Evolutionary conservation across 1,284 basidiomycete genomes (phyloP), one percentile per base, ranked within the genome.

Genomic region (Moesziomyces parantarcticus): DNA sequence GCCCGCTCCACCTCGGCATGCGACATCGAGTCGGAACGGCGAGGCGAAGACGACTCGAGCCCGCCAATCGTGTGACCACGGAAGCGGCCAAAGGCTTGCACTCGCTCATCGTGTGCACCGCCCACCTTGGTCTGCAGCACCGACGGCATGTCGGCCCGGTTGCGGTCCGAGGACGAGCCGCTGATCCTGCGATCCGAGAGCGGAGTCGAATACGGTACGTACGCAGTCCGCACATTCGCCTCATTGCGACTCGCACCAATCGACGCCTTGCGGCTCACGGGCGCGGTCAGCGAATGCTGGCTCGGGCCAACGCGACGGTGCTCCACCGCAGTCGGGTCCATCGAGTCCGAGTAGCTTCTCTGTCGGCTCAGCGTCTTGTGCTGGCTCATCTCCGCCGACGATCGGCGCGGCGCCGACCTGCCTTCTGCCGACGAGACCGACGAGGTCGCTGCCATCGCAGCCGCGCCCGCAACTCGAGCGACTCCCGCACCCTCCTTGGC

Each of bases 271-370:
- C 65, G 64, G 36, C 54, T 68, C 14, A 61, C 65, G 11, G 70
- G 65, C 5, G 70, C 65, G 8, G 61, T 68, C 11, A 48, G 58
- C 8, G 48, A 23, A 8, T 64, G 56, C 7, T 53, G 41, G 45
- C 54, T 47, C n/a, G 57, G 46, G 6, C 44, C 36, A 1, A 48
- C 21, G 22, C 55, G 68, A 46, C 52, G 61, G 49, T 65, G 64
- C 11, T 57, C 57, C 6, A 20, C 48, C 11, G 47, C 39, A 14
- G 22, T 47, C 9, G 70, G 29, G 32, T 66, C 63, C 41, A 69
- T 52, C 29, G 70, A 74, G 56, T 74, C 70, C 32, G 70, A 74
- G 54, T 74, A 74, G 55, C 70, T 74, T 29, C 70, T 57, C 49
- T 74, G 70, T 46, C 70, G 65, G 34, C 29, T 59, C 5, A 71